Evolutionary conservation across 2,329 filamentous ascomycete genomes (phyloP).

Genomic region (Aspergillus brasiliensis): DNA sequence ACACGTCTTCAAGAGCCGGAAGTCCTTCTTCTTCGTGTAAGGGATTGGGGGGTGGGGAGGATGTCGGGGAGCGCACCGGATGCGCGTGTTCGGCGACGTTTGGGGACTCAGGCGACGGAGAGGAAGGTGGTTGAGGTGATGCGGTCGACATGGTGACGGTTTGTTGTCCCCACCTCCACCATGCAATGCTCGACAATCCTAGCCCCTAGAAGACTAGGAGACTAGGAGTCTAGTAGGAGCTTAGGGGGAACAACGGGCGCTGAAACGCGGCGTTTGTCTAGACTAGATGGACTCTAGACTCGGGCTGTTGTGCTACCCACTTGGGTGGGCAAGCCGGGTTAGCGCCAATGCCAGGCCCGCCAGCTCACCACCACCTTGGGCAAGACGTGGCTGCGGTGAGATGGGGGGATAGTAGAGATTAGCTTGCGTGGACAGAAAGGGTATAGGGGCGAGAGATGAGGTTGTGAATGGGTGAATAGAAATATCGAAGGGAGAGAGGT

Average conservation of each 20-base stretch:
- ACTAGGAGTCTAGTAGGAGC: background rate
- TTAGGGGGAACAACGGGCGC: background rate
- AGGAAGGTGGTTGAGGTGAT: conserved; percentile 18
- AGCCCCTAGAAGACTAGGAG: background rate
- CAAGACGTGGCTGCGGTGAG: background rate
- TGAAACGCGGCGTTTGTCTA: background rate
- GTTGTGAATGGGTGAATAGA: background rate
- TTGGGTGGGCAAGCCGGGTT: conserved; percentile 8
- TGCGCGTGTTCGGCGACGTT: conserved; percentile 26
- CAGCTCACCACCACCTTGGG: background rate
- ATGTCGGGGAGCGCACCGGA: conserved; percentile 28
- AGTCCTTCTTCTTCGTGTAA: conserved; percentile 34
- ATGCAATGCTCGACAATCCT: background rate
- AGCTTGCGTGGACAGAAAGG: background rate
- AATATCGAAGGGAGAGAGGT: background rate
- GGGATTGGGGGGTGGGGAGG: conserved; percentile 34
- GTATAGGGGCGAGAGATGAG: background rate
- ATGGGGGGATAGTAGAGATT: background rate
- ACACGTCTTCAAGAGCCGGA: conserved; percentile 33
- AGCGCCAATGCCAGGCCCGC: conserved; percentile 7
- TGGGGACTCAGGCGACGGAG: conserved; percentile 20
- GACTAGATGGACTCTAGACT: background rate
- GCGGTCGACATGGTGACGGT: conserved; percentile 39
- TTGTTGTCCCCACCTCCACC: conserved; percentile 29
- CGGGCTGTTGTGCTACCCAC: conserved; percentile 14